Percentiles rank a stretch among this genome's conserved stretches.
Conservation (phyloP, 352 stramenopile genomes). For the Pythium rhizo-oryzae region DNA sequence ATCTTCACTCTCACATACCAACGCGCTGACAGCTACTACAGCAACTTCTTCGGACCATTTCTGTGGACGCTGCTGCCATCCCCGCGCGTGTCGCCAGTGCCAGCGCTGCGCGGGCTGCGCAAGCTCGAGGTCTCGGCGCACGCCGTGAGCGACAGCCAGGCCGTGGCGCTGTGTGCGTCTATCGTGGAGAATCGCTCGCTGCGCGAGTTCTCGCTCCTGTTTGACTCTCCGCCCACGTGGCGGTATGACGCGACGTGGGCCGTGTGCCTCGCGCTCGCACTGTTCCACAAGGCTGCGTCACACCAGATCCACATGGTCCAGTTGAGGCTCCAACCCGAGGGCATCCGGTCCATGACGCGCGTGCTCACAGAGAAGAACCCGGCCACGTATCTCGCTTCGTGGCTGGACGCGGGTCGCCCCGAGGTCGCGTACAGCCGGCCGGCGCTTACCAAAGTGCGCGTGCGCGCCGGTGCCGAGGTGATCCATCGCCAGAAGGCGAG, state of each 20-base stretch:
- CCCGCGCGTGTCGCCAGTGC: too few relatives aligned
- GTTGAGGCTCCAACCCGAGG: neutral
- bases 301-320: conserved; percentile 2
- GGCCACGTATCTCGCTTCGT: neutral
- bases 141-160: neutral
- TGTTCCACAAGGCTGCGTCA: neutral
- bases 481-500: neutral
- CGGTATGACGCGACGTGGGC: neutral
- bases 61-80: neutral
- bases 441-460: neutral
- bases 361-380: neutral
- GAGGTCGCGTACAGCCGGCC: neutral
- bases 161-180: neutral
- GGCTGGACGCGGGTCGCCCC: neutral
- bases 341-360: neutral
- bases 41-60: neutral
- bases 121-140: neutral
- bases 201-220: neutral
- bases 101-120: neutral
- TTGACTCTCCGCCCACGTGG: neutral
- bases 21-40: neutral
- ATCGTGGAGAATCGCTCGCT: neutral
- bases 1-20: neutral
- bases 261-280: neutral
- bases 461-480: neutral